Evolutionary conservation across 2,329 filamentous ascomycete genomes (phyloP), one percentile per base, ranked within the genome.

Genomic region (Teratosphaeria destructans): DNA sequence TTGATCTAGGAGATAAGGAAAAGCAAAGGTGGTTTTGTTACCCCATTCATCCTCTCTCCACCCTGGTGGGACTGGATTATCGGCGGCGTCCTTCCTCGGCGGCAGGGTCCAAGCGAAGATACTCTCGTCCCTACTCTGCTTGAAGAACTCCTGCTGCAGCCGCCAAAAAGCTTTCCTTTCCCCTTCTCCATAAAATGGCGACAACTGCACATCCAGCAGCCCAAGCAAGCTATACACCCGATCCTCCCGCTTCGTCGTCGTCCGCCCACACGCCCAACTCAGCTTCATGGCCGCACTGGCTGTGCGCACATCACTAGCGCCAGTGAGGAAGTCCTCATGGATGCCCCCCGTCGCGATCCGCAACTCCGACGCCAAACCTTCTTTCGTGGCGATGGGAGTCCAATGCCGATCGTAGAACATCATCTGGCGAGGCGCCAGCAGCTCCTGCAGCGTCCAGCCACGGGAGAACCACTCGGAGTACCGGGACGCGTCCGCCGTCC

Each of bases 221-320:
- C 78, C 77, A 1, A 80, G 60, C 0, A 80, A 65, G 4, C 70
- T 78, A 53, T 80, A 80, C 0, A 75, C 76, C 16, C 70, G 67
- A 35, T 80, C 78, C 55, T 80, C 77, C 0, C 54, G 2, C 3
- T 70, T 47, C 16, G 63, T 65, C 2, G 58, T 59, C 35, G 49
- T 29, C 12, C 63, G 49, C 2, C 23, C 7, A 27, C 58, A 26
- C 23, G 63, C 63, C 64, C 64, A 66, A 10, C 60, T 64, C 60
- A 66, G 60, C 27, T 58, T 56, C 37, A 60, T 32, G 23, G 23
- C 52, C 52, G 52, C 52, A 6, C 52, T 32, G 5, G 29, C 23
- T 10, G 12, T 32, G 14, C 12, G 29, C 14, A 53, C 23, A 23
- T 26, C 23, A 23, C 5, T 19, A 5, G 8, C 52, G 12, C 52